Percentiles rank a stretch among this genome's conserved stretches.
Evolutionary conservation across 2,329 filamentous ascomycete genomes (phyloP).

Genomic region (Reticulascus tulasneorum): DNA sequence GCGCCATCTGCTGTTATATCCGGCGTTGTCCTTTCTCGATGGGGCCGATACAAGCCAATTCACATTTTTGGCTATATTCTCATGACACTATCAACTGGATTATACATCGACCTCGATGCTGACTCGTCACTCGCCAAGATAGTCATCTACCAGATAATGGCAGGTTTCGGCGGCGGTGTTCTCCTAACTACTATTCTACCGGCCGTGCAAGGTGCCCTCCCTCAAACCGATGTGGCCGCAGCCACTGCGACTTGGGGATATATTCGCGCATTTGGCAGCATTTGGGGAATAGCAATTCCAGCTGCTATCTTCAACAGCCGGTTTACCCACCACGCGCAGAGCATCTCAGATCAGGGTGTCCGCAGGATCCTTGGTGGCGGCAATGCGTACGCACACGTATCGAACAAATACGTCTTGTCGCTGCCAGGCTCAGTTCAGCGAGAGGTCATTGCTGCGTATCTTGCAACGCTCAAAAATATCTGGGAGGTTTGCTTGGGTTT

Average conservation of each 20-base stretch:
- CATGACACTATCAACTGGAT: background rate
- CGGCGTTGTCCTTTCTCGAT: background rate
- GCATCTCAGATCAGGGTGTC: too few species aligned
- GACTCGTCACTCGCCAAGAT: background rate
- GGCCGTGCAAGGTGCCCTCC: conserved; percentile 26
- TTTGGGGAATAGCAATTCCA: conserved; percentile 34
- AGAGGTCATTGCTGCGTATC: too few species aligned
- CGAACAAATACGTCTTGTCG: too few species aligned
- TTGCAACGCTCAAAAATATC: too few species aligned
- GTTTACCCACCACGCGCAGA: too few species aligned
- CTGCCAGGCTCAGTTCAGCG: too few species aligned
- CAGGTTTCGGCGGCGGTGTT: conserved; percentile 15
- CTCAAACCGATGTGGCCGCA: conserved; percentile 21
- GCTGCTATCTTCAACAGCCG: conserved; percentile 25
- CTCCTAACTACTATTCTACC: conserved; percentile 30
- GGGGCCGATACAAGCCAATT: background rate
- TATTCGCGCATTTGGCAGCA: conserved; percentile 32
- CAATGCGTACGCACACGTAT: too few species aligned
- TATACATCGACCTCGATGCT: background rate
- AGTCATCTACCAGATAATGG: conserved; percentile 29
- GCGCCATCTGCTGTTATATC: background rate
- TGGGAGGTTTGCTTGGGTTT: too few species aligned
- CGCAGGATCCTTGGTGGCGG: too few species aligned
- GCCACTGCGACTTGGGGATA: conserved; percentile 30
- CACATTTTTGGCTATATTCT: background rate